Base-by-base conservation (phyloP, 2,329 filamentous ascomycete species). In the Fusarium torreyae region DNA sequence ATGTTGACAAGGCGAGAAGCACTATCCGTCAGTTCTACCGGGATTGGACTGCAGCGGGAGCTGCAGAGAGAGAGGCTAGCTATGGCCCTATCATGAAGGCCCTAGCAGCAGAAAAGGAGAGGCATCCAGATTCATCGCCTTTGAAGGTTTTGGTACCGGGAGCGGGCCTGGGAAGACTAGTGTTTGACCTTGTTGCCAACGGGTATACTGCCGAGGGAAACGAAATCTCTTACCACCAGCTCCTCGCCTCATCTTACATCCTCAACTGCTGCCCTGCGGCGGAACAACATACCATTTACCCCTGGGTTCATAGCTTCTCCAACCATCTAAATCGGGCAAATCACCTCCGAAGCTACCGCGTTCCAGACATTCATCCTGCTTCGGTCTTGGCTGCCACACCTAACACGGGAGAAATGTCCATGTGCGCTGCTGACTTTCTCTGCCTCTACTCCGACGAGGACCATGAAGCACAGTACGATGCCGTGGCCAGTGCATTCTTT, bases 141-240 rank as follows among this genome's bases (percentile, higher is more conserved):
- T 79, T 92, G 48, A 88, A 85, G 44, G 89, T 99, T 1, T 86
- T 99, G 1, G 91, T 98, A 0, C 96, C 96, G 0, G 96, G 96
- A 0, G 94, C 95, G 6, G 96, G 96, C 0, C 84, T 99, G 3
- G 96, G 94, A 4, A 88, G 96, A 15, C 83, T 98, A 3, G 93
- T 98, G 1, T 97, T 97, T 74, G 96, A 99, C 44, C 84, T 98
- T 15, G 94, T 91, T 76, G 83, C 82, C 28, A 84, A 83, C 2
- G 94, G 96, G 13, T 97, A 90, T 78, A 82, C 87, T 13, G 88
- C 89, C 1, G 94, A 98, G 78, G 95, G 95, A 28, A 98, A 98
- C 76, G 93, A 99, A 80, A 97, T 98, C 66, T 98, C 94, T 4
- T 98, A 97, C 76, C 96, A 99, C 78, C 94, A 97, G 78, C 87